Conservation (phyloP, 345 rosid genomes). For the Laguncularia racemosa region DNA sequence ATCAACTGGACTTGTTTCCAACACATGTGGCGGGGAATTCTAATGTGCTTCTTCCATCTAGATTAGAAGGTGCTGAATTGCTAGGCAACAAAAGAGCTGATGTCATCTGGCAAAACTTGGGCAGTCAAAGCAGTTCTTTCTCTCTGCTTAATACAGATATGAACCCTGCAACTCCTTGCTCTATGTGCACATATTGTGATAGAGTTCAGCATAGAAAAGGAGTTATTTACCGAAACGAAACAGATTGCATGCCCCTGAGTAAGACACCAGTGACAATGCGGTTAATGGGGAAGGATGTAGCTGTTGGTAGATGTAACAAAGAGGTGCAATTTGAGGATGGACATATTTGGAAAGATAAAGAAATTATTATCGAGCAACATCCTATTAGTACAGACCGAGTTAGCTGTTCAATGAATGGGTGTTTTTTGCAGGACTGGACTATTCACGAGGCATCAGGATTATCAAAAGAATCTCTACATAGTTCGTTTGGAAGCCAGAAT, state of each 20-base stretch:
- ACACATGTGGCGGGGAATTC: slow-evolving; percentile 17
- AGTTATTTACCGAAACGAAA: slow-evolving; percentile 11
- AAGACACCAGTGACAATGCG: slow-evolving; percentile 44
- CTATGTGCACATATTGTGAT: slow-evolving; percentile 12
- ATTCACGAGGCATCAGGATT: slow-evolving; percentile 19
- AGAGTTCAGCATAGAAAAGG: slow-evolving; percentile 16
- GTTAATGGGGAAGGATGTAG: slow-evolving; percentile 70
- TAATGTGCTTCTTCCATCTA: slow-evolving; percentile 19
- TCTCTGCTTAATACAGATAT: slow-evolving; percentile 20
- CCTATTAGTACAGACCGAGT: not conserved
- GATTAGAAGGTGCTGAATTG: slow-evolving; percentile 25
- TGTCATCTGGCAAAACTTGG: slow-evolving; percentile 14
- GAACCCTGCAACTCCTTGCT: slow-evolving; percentile 17
- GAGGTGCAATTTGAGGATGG: slow-evolving; percentile 22
- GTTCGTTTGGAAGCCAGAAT: slow-evolving; percentile 16
- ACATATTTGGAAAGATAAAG: slow-evolving; percentile 36
- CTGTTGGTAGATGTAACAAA: slow-evolving; percentile 31
- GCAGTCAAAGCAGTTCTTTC: slow-evolving; percentile 14
- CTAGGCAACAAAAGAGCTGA: slow-evolving; percentile 17
- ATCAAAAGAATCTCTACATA: slow-evolving; percentile 14
- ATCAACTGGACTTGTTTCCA: slow-evolving; percentile 23
- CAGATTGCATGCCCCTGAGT: slow-evolving; percentile 19
- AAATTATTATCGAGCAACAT: slow-evolving; percentile 26
- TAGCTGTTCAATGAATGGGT: slow-evolving; percentile 10
- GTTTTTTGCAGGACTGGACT: slow-evolving; percentile 18